Evolutionary conservation across 768 basidiomycete genomes (phyloP).

Genomic region (Lactarius hatsudake): DNA sequence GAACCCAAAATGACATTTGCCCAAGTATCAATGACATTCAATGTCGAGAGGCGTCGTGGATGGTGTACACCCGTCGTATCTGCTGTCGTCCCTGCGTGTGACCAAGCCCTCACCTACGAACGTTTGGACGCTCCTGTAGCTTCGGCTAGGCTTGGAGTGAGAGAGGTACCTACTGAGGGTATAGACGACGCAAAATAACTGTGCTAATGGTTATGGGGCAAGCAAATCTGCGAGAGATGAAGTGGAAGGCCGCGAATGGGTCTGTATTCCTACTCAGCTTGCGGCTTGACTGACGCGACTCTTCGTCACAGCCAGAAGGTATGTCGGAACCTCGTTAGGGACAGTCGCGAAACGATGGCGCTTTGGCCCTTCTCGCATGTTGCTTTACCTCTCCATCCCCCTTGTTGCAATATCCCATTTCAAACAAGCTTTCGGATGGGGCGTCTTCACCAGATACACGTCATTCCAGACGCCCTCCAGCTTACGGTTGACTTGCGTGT

Average conservation of each 20-base stretch:
- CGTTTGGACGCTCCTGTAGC: no score
- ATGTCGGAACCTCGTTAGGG: constrained; percentile 61
- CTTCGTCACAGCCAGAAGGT: constrained; percentile 48
- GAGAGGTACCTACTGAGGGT: constrained; percentile 27
- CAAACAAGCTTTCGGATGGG: constrained; percentile 65
- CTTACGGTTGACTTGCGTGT: constrained; percentile 75
- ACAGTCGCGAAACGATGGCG: constrained; percentile 77
- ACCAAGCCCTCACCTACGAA: constrained; percentile 67
- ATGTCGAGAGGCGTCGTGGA: no score
- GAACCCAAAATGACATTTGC: no score
- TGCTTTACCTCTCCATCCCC: not conserved
- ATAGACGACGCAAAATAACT: constrained; percentile 38
- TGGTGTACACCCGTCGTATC: constrained; percentile 48
- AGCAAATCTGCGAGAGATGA: constrained; percentile 76
- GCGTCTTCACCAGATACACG: constrained; percentile 84
- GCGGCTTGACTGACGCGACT: not conserved
- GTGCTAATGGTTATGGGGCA: constrained; percentile 76
- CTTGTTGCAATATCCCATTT: not conserved
- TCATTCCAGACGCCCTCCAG: constrained; percentile 50
- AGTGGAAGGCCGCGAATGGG: constrained; percentile 78
- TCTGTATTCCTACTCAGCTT: constrained; percentile 38
- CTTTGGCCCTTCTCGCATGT: constrained; percentile 76
- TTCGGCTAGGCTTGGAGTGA: constrained; percentile 11
- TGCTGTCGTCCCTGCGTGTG: constrained; percentile 75
- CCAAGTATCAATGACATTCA: no score